Percentiles rank a stretch among this genome's conserved stretches.
These are phyloP conservation scores for Termitomyces sp. DNA, from an alignment of 768 basidiomycete species.

Conservation along the genomic window DNA sequence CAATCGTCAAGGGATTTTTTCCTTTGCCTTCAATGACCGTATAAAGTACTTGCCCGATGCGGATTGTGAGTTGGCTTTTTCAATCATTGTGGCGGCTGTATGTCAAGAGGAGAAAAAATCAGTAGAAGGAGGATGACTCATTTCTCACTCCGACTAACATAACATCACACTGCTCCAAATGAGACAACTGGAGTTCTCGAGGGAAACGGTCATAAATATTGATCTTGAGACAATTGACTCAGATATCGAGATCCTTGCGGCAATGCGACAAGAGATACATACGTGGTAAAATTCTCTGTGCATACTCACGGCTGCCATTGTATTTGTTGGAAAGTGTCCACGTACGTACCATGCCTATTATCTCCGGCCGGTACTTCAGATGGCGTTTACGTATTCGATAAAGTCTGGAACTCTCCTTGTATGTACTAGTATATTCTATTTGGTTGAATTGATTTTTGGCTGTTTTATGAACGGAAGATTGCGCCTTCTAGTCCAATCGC, in stretches of 20 bases:
- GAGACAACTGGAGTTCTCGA: neutral
- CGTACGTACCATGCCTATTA: neutral
- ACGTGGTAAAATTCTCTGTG: neutral
- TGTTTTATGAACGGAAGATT: neutral
- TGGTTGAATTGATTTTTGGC: neutral
- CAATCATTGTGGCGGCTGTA: neutral
- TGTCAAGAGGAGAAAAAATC: neutral
- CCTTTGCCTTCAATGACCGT: neutral
- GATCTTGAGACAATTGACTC: neutral
- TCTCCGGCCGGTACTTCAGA: neutral
- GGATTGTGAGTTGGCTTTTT: neutral
- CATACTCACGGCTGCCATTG: neutral
- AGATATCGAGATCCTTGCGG: neutral
- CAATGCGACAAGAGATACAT: neutral
- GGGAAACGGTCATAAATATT: neutral
- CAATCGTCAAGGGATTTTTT: neutral
- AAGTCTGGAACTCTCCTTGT: neutral
- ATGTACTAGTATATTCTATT: neutral
- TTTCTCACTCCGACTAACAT: neutral
- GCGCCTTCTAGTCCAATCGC: too few species aligned
- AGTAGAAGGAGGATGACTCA: neutral
- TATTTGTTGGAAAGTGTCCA: neutral
- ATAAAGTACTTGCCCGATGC: too few species aligned
- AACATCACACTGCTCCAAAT: neutral
- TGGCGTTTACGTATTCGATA: neutral